Evolutionary conservation across 2,329 filamentous ascomycete genomes (phyloP).

Genomic region (Ascochyta pisi): DNA sequence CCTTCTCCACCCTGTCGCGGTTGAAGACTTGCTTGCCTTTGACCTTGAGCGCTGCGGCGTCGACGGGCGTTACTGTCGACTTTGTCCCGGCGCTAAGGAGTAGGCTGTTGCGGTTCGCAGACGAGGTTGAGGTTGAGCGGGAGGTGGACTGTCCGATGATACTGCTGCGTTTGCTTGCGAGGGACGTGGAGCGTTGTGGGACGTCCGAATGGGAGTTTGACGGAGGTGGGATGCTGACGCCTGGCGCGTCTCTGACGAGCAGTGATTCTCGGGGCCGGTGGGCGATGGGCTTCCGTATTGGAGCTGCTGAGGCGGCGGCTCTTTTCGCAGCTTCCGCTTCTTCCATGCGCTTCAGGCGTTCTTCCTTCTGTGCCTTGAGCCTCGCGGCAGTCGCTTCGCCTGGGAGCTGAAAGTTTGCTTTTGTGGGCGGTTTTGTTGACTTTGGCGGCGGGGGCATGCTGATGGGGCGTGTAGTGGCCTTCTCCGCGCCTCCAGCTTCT

Average conservation of each 20-base stretch:
- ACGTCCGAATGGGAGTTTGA: neutral
- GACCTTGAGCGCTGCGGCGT: slow-evolving; percentile 38
- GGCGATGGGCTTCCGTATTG: slow-evolving; percentile 56
- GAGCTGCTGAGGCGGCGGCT: slow-evolving; percentile 46
- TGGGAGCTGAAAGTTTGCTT: slow-evolving; percentile 59
- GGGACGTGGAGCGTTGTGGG: slow-evolving; percentile 25
- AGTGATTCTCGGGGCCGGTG: slow-evolving; percentile 15
- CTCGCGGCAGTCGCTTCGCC: slow-evolving; percentile 58
- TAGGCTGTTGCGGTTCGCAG: slow-evolving; percentile 36
- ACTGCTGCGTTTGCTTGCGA: slow-evolving; percentile 33
- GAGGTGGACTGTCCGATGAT: slow-evolving; percentile 24
- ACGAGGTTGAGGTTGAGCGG: slow-evolving; percentile 29
- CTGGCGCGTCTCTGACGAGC: slow-evolving; percentile 21
- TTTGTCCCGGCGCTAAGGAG: slow-evolving; percentile 27
- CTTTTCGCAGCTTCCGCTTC: slow-evolving; percentile 47
- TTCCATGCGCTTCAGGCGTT: slow-evolving; percentile 44
- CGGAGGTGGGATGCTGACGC: slow-evolving; percentile 25
- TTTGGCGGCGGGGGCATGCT: slow-evolving; percentile 57
- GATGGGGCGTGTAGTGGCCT: slow-evolving; percentile 50
- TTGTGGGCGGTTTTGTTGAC: slow-evolving; percentile 59
- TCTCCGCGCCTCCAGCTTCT: slow-evolving; percentile 49
- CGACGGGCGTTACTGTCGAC: slow-evolving; percentile 38
- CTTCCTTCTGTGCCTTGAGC: slow-evolving; percentile 41
- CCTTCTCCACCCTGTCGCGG: slow-evolving; percentile 52
- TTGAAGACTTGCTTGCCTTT: slow-evolving; percentile 58